Conservation (phyloP, 164 flowering plant genomes). For the Warburgia ugandensis region DNA sequence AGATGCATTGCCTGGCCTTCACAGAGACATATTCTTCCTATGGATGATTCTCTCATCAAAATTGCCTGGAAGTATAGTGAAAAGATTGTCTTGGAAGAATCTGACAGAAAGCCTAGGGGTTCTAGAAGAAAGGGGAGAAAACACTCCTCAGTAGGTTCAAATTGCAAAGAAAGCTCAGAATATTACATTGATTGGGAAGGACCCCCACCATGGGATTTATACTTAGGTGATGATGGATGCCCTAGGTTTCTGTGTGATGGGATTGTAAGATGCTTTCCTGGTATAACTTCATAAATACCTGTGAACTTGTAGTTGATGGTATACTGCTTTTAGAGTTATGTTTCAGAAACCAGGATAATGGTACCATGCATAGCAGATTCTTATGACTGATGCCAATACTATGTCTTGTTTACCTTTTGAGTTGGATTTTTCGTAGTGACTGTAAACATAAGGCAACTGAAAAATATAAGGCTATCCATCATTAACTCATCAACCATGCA, state of each 20-base stretch:
- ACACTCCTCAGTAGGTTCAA: constrained; percentile 17
- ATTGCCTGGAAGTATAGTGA: constrained; percentile 56
- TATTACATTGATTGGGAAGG: constrained; percentile 51
- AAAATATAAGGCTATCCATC: no score
- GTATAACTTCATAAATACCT: no score
- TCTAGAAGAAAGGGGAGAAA: constrained; percentile 54
- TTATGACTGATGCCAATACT: no score
- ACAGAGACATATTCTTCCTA: constrained; percentile 21
- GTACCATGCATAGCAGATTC: no score
- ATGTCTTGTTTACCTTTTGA: no score
- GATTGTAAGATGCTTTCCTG: constrained; percentile 51
- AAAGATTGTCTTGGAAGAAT: constrained; percentile 61
- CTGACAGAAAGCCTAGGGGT: constrained; percentile 53
- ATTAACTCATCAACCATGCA: no score
- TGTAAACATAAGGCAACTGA: no score
- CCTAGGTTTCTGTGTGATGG: constrained; percentile 94
- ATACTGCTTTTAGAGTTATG: no score
- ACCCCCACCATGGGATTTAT: constrained; percentile 76
- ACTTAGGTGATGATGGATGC: constrained; percentile 76
- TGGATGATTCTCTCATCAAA: constrained; percentile 42
- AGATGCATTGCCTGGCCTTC: constrained; percentile 14
- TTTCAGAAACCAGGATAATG: no score
- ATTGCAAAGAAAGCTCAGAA: constrained; percentile 23
- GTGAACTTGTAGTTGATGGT: no score
- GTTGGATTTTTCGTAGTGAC: no score